These are phyloP conservation scores for Candida tropicalis DNA, from an alignment of 1,139 yeast species.

Conservation along the genomic window DNA sequence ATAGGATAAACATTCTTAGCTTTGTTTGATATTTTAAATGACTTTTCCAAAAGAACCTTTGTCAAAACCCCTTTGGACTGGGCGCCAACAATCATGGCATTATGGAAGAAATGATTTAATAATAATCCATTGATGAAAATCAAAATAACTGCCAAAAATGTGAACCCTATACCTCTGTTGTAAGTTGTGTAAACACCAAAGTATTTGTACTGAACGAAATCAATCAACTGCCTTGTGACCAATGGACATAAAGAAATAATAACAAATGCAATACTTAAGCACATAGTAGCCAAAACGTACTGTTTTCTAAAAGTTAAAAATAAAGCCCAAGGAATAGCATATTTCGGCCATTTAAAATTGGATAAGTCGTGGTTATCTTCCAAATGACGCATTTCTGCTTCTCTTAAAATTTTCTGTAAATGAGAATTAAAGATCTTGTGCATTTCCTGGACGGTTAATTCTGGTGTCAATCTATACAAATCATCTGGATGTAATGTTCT, in stretches of 20 bases:
- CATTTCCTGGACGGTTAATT: slow-evolving; percentile 44
- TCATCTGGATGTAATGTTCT: slow-evolving; percentile 45
- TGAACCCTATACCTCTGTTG: slow-evolving; percentile 44
- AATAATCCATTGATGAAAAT: slow-evolving; percentile 45
- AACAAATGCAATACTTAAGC: slow-evolving; percentile 39
- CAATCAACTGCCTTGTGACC: slow-evolving; percentile 40
- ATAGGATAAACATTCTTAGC: slow-evolving; percentile 39
- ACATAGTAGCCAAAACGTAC: slow-evolving; percentile 36
- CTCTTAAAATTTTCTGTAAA: slow-evolving; percentile 25
- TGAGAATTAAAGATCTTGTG: slow-evolving; percentile 32
- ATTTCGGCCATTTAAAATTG: slow-evolving; percentile 39
- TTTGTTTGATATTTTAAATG: slow-evolving; percentile 39
- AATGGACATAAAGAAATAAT: slow-evolving; percentile 47
- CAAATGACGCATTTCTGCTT: slow-evolving; percentile 27
- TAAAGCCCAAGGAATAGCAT: slow-evolving; percentile 38
- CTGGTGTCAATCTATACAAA: slow-evolving; percentile 40
- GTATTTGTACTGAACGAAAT: slow-evolving; percentile 41
- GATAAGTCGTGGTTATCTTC: slow-evolving; percentile 26
- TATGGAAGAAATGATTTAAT: slow-evolving; percentile 47
- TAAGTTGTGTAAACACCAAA: slow-evolving; percentile 37
- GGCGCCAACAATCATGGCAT: slow-evolving; percentile 53
- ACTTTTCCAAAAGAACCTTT: slow-evolving; percentile 40
- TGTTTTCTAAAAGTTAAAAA: slow-evolving; percentile 41
- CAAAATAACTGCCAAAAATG: slow-evolving; percentile 42
- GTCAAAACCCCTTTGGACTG: slow-evolving; percentile 45